Base-by-base conservation (phyloP, 345 rosid species). In the Theobroma cacao region DNA sequence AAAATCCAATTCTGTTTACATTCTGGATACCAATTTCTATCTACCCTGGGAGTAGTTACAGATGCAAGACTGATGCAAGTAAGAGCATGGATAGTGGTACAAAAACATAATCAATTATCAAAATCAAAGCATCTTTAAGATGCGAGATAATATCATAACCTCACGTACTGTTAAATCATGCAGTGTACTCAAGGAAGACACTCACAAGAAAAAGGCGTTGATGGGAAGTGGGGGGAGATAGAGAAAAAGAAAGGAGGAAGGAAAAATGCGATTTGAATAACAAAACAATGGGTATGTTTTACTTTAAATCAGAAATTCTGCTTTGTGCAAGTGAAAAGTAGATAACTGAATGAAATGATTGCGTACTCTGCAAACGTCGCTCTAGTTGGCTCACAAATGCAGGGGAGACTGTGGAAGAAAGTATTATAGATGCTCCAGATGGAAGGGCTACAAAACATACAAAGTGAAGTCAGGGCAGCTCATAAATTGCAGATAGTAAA, bases 351-450 rank as follows among this genome's bases (percentile, higher is more conserved):
- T 15, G 38, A 68, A 76, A 70, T 70, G 9, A 53, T 75, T 47
- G 82, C 94, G 75, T 92, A 95, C 99, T 80, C 84, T 82, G 89
- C 65, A 95, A 81, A 40, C 96, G 97, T 45, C 68, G 87, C 79
- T 92, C 93, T 71, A 95, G 91, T 76, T 91, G 93, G 82, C 80
- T 81, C 82, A 92, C 92, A 30, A 88, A 95, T 65, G 86, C 90
- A 12, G 96, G 98, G 83, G 98, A 93, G 63, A 95, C 99, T 5
- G 99, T 95, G 78, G 99, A 95, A 74, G 97, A 88, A 80, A 95
- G 92, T 77, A 95, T 77, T 75, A 95, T 75, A 77, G 93, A 79
- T 84, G 94, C 85, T 82, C 97, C 98, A 60, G 89, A 77, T 75
- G 91, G 91, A 83, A 93, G 94, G 40, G 82, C 99, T 95, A 77